A percentile compares a stretch with the other conserved stretches of the same genome.
Evolutionary conservation across 176 grass and related monocot species (phyloP).

Genomic region (Lolium perenne): DNA sequence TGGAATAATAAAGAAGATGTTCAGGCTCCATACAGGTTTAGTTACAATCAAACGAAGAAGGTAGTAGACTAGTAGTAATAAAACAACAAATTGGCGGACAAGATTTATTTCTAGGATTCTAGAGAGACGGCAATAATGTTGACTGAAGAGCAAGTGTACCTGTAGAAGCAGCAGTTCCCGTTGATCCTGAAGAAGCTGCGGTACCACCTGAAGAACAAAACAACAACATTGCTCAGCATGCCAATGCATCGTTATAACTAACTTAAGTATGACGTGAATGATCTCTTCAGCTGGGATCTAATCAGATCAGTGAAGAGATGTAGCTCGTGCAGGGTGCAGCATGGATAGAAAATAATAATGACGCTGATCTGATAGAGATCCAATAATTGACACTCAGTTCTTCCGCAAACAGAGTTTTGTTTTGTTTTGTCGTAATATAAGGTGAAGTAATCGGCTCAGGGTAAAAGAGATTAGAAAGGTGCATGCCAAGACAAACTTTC

Average conservation of each 20-base stretch:
- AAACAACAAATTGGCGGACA: neutral
- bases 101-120: neutral
- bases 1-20: too few species aligned
- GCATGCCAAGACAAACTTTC: conserved; percentile 18
- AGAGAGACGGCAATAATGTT: neutral
- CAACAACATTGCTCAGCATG: neutral
- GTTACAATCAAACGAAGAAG: neutral
- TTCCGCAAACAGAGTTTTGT: neutral
- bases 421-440: neutral
- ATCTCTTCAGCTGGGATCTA: neutral
- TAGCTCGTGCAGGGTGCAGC: neutral
- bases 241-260: neutral
- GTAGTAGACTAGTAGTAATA: neutral
- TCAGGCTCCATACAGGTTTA: neutral
- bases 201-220: conserved; percentile 16
- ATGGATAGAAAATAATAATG: neutral
- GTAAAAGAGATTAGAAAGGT: neutral
- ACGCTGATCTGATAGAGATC: neutral
- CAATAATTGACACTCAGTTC: neutral
- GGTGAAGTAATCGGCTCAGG: neutral
- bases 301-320: neutral
- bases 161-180: conserved; percentile 38
- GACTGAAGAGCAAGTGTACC: conserved; percentile 7
- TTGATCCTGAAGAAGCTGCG: neutral
- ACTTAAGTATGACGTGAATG: neutral